Conservation (phyloP, 106 monocot species). For the Dendrobium chrysotoxum region DNA sequence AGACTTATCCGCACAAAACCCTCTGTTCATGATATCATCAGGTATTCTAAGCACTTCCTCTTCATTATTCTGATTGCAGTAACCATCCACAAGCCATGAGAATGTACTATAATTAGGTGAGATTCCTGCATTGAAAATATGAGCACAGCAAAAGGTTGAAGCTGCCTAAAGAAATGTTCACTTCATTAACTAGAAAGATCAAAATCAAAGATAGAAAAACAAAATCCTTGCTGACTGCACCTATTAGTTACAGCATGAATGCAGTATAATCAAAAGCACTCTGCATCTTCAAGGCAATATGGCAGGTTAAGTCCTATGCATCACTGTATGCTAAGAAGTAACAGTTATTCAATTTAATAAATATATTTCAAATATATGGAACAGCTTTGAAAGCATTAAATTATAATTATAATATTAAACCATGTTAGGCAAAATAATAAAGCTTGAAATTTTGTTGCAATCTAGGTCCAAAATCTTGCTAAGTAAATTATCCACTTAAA, state of each 20-base stretch:
- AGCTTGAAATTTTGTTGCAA: not conserved
- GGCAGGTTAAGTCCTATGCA: not conserved
- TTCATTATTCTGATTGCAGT: constrained; percentile 70
- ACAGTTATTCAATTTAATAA: constrained; percentile 1
- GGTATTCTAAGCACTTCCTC: constrained; percentile 57
- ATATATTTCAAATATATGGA: not conserved
- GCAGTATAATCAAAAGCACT: not conserved
- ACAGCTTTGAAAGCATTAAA: not conserved
- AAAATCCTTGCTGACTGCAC: not conserved
- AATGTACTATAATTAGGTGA: constrained; percentile 70
- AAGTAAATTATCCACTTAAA: too few species aligned
- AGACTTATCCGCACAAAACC: constrained; percentile 55
- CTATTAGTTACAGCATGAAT: not conserved
- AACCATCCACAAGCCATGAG: constrained; percentile 91
- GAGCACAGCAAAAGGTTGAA: not conserved
- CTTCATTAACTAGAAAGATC: not conserved
- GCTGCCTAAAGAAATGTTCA: not conserved
- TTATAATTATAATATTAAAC: not conserved
- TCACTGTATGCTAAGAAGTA: not conserved
- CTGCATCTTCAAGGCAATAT: not conserved
- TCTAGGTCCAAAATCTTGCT: not conserved
- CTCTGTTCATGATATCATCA: constrained; percentile 58
- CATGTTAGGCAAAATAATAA: not conserved
- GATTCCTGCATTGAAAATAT: constrained; percentile 42
- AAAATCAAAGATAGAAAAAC: not conserved